Evolutionary conservation across 129 eudicot species (phyloP), one percentile per base, ranked within the genome.

Genomic region (Pseudognaphalium luteoalbum): DNA sequence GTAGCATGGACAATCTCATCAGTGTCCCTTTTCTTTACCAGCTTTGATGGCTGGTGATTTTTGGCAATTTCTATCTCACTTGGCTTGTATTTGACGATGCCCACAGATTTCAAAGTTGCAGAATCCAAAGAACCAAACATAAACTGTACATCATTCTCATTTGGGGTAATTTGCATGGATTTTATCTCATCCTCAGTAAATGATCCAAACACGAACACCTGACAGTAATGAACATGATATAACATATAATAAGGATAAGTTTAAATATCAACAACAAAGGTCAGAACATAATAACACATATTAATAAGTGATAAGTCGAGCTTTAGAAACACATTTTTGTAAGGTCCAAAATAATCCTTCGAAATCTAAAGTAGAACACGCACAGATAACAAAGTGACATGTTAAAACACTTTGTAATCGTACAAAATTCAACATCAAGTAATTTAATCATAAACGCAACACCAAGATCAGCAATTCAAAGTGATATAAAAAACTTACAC

Each of bases 141-240:
- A 39, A 85, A 72, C 52, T 75, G 85, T 77, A 47, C 69, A 84
- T 84, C 80, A 61, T 69, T 79, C 79, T 77, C 81, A 68, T 71
- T 70, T 39, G 87, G 86, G 78, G 84, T 57, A 37, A 65, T 80
- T 47, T 82, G 88, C 68, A 90, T 73, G 80, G 88, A 79, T 78
- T 70, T 87, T 72, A 88, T 76, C 85, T 88, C 96, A 60, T 85
- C 92, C 81, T 90, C 96, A 16, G 93, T 90, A 72, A 90, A 90
- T 76, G 96, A 90, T 70, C 96, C 96, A 82, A 90, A 90, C 60
- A 87, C 71, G 70, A 90, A 62, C 69, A 85, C 85, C 96, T 90
- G 86, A 51, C 44, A 79, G 56, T 72, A 69, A 42, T 61, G 58
- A 73, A 71, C 42, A 74, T 4, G 21, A 7, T 34, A 63, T 34